Percentiles rank a stretch among this genome's conserved stretches.
These are phyloP conservation scores for Coemansia sp. DNA, from an alignment of 192 early-diverging fungal genomes.

Conservation along the genomic window DNA sequence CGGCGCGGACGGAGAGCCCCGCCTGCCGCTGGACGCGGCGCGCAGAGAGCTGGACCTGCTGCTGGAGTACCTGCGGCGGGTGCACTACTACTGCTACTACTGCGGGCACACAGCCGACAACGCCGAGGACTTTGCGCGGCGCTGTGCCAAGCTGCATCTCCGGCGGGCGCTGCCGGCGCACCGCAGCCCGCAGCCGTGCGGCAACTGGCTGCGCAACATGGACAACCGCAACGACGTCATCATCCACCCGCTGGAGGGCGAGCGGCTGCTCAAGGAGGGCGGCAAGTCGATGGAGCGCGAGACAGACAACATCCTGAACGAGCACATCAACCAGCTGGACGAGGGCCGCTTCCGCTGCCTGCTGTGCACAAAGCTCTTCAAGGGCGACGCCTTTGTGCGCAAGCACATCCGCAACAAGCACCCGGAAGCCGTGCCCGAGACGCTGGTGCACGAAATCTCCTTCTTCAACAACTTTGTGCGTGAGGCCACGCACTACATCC, in stretches of 20 bases:
- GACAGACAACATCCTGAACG: conserved; percentile 39
- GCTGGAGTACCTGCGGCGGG: conserved; percentile 81
- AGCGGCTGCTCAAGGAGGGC: conserved; percentile 52
- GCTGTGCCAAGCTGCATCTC: conserved; percentile 64
- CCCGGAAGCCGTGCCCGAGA: conserved; percentile 59
- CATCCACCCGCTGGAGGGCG: conserved; percentile 50
- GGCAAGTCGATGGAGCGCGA: conserved; percentile 54
- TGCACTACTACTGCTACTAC: conserved; percentile 97
- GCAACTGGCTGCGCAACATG: conserved; percentile 47
- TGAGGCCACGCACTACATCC: conserved; percentile 77
- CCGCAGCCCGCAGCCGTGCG: conserved; percentile 38
- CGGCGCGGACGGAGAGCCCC: conserved; percentile 11
- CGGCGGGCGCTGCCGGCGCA: conserved; percentile 38
- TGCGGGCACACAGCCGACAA: conserved; percentile 78
- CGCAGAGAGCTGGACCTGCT: conserved; percentile 68
- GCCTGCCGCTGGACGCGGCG: conserved; percentile 18
- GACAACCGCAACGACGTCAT: conserved; percentile 57
- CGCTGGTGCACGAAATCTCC: conserved; percentile 61
- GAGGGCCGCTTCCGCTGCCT: conserved; percentile 87
- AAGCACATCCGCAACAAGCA: conserved; percentile 95
- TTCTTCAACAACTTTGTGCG: conserved; percentile 88
- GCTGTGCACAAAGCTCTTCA: conserved; percentile 91
- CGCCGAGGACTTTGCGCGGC: conserved; percentile 80
- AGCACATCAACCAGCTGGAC: conserved; percentile 54
- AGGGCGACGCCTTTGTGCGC: conserved; percentile 86